Evolutionary conservation across 257 asterid species (phyloP).

Genomic region (Coffea canephora): DNA sequence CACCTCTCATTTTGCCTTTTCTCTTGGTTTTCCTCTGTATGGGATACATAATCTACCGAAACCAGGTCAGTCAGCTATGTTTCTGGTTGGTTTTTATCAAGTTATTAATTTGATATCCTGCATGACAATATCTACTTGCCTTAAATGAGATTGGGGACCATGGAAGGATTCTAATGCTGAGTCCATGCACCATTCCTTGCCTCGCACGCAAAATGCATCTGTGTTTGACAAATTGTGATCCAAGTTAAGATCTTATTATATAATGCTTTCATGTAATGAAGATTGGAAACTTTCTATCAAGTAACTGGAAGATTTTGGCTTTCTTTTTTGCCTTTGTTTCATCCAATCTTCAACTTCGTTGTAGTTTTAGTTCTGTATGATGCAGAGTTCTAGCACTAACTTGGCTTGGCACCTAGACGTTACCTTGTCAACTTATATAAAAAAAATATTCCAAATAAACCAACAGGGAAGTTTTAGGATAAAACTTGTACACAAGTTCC

Average conservation of each 20-base stretch:
- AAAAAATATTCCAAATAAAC: neutral
- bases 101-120: neutral
- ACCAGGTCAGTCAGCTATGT: constrained; percentile 59
- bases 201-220: neutral
- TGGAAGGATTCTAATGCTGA: neutral
- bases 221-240: neutral
- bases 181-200: neutral
- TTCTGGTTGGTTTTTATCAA: constrained; percentile 1
- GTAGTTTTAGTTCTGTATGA: neutral
- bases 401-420: neutral
- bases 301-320: neutral
- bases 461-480: neutral
- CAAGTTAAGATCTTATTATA: neutral
- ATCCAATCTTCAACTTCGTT: neutral
- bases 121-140: neutral
- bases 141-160: neutral
- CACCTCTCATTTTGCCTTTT: constrained; percentile 92
- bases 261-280: neutral
- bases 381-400: neutral
- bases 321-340: neutral
- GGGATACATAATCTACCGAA: constrained; percentile 83
- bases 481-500: neutral
- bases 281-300: neutral
- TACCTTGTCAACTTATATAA: neutral
- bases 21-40: constrained; percentile 75